Evolutionary conservation across 257 asterid genomes (phyloP).

Genomic region (Plantago ovata): DNA sequence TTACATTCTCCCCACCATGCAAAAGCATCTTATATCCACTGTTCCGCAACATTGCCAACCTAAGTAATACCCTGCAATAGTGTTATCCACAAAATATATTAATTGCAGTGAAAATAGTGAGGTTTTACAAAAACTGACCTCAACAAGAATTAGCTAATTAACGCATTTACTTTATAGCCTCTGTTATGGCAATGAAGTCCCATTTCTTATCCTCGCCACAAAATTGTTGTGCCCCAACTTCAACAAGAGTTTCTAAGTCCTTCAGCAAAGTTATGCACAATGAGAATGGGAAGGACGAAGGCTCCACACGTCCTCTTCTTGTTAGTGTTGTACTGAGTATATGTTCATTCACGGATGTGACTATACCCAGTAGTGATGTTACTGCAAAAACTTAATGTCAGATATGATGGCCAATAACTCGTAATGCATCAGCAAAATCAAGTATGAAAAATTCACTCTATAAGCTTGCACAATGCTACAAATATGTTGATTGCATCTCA

Average conservation of each 20-base stretch:
- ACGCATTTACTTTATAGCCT: constrained; percentile 64
- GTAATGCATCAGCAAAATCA: constrained; percentile 6
- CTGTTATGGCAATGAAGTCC: constrained; percentile 76
- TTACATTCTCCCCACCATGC: constrained; percentile 80
- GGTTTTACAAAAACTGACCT: constrained; percentile 1
- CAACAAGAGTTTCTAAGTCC: constrained; percentile 93
- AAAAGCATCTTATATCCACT: constrained; percentile 91
- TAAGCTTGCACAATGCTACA: background rate
- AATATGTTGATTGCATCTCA: constrained; percentile 1
- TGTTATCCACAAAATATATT: constrained; percentile 17
- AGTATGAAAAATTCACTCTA: background rate
- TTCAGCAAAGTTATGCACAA: constrained; percentile 82
- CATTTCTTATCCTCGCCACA: constrained; percentile 87
- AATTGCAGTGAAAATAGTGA: background rate
- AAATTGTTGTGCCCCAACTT: constrained; percentile 81
- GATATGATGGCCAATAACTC: constrained; percentile 10
- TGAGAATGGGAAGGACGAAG: constrained; percentile 71
- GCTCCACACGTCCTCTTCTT: constrained; percentile 34
- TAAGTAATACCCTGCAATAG: constrained; percentile 64
- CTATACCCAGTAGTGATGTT: constrained; percentile 72
- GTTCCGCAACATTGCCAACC: constrained; percentile 55
- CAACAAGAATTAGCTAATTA: background rate
- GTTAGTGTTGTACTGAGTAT: constrained; percentile 65
- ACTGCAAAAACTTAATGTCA: constrained; percentile 44
- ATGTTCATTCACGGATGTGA: constrained; percentile 75